Evolutionary conservation across 208 protist genomes (phyloP).

Genomic region (Phytomonas francai): DNA sequence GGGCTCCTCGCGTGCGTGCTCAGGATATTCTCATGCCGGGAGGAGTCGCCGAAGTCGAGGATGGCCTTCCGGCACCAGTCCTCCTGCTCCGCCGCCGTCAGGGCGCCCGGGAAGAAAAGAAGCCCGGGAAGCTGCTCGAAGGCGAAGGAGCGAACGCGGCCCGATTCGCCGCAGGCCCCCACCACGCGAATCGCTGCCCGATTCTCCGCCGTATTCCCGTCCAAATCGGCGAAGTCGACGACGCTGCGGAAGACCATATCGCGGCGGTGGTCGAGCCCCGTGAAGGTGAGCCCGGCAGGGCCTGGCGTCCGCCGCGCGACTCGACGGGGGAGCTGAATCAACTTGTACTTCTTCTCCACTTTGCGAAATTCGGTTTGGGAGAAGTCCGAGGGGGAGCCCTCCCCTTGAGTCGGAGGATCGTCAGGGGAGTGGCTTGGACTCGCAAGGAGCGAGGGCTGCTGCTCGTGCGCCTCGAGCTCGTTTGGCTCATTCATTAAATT

Average conservation of each 20-base stretch:
- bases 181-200: constrained; percentile 21
- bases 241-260: constrained; percentile 16
- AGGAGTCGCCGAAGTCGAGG: constrained; percentile 51
- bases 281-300: constrained; percentile 33
- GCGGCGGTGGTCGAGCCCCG: constrained; percentile 11
- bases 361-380: constrained; percentile 35
- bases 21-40: constrained; percentile 66
- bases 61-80: constrained; percentile 46
- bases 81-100: constrained; percentile 46
- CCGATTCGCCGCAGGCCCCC: neutral
- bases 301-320: constrained; percentile 21
- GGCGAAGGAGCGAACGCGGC: constrained; percentile 43
- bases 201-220: constrained; percentile 52
- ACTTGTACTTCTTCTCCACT: constrained; percentile 60
- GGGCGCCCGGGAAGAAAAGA: constrained; percentile 43
- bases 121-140: constrained; percentile 67
- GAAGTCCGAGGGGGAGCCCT: neutral
- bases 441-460: too few relatives aligned
- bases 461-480: too few relatives aligned
- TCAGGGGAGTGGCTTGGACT: too few relatives aligned
- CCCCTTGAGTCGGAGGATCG: too few relatives aligned
- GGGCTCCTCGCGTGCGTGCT: constrained; percentile 66
- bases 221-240: constrained; percentile 41
- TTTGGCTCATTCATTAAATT: too few relatives aligned
- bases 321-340: constrained; percentile 47